These are phyloP conservation scores for Zopfochytrium polystomum DNA, from an alignment of 371 early-diverging fungal genomes.

Conservation along the genomic window DNA sequence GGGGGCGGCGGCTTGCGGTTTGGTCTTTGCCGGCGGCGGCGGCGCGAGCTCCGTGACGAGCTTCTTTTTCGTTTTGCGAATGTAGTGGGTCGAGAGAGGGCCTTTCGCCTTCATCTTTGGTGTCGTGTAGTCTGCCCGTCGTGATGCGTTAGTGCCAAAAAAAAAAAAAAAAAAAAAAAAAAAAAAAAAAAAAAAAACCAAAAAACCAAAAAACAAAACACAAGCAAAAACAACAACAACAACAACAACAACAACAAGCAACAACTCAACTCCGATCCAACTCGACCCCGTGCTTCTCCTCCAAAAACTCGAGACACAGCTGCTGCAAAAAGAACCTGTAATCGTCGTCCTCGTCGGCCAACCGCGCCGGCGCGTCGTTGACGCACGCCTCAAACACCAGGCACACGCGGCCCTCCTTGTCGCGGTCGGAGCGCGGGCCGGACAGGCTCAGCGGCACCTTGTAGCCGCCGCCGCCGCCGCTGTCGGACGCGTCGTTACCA, in stretches of 20 bases:
- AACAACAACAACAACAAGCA: too few relatives aligned
- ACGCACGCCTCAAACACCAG: slow-evolving; percentile 70
- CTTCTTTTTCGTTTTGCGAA: slow-evolving; percentile 57
- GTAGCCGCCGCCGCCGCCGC: slow-evolving; percentile 60
- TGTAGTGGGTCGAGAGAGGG: slow-evolving; percentile 52
- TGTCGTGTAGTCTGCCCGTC: slow-evolving; percentile 49
- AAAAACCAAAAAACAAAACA: too few relatives aligned
- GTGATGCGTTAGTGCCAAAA: background rate
- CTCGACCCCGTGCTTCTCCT: slow-evolving; percentile 50
- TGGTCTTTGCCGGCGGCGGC: background rate
- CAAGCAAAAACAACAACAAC: too few relatives aligned
- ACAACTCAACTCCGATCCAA: too few relatives aligned
- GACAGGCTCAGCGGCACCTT: slow-evolving; percentile 67
- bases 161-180: too few relatives aligned
- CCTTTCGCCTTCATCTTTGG: slow-evolving; percentile 63
- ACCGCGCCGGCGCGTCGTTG: slow-evolving; percentile 55
- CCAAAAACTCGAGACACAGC: slow-evolving; percentile 64
- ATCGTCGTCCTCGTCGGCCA: slow-evolving; percentile 59
- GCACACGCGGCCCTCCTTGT: slow-evolving; percentile 44
- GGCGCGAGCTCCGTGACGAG: slow-evolving; percentile 44
- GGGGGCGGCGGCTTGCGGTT: background rate
- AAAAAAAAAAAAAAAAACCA: too few relatives aligned
- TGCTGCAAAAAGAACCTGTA: slow-evolving; percentile 63
- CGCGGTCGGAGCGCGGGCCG: too few relatives aligned
- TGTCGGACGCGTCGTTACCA: slow-evolving; percentile 64